Evolutionary conservation across 2,329 filamentous ascomycete species (phyloP), one percentile per base, ranked within the genome.

Genomic region (Trichoderma cornu-damae): DNA sequence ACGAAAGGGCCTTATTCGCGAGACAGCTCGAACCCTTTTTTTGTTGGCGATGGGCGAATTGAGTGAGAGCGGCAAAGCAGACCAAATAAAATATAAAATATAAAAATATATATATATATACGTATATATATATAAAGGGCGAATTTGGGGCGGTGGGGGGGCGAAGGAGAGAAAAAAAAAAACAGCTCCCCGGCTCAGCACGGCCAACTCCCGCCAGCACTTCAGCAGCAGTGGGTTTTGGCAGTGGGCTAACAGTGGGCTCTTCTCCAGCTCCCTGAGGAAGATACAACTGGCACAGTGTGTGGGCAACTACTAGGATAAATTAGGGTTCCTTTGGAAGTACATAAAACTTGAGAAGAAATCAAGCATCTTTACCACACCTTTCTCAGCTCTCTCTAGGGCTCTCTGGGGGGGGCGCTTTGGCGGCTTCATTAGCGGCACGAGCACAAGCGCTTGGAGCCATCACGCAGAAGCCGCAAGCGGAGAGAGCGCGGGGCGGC

Each of bases 401-500:
- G 32, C 42, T 30, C 42, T 28, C 32, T 40, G 48, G 44, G 48
- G 34, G 37, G 46, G 14, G 34, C 32, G 44, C 44, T 48, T 35
- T 30, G 48, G 35, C 32, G 16, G 22, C 35, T 46, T 24, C 14
- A 26, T 47, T 48, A 30, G 38, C 35, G 48, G 47, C 47, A 46
- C 26, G 44, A 34, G 54, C 30, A 20, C 30, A 52, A n/a, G 47
- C 22, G 38, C 28, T 24, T n/a, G 46, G 51, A 46, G 42, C 52
- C 51, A 38, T 42, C 38, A 42, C 52, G 52, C 52, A 55, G 52
- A 47, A 55, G 53, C 53, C 46, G 53, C 49, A 43, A n/a, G 49
- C 57, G 57, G 49, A 58, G 49, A 58, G 57, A 53, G 49, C 57
- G 49, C 57, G 57, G 57, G 56, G 56, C 44, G 54, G 54, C 56